Evolutionary conservation across 345 rosid species (phyloP).

Genomic region (Gossypium arboreum): DNA sequence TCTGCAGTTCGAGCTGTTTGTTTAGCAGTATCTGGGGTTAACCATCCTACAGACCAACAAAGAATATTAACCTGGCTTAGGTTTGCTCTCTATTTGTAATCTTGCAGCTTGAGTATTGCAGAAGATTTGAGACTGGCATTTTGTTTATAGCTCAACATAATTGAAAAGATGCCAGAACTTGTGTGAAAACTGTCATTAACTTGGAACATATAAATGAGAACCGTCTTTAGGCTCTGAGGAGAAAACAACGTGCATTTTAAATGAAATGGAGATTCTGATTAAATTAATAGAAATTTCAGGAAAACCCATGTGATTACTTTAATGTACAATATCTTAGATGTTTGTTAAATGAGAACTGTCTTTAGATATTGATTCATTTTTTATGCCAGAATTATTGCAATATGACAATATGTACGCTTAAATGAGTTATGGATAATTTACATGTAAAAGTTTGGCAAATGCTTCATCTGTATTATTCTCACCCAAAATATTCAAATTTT

Average conservation of each 20-base stretch:
- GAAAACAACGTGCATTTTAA: neutral
- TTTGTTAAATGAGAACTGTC: neutral
- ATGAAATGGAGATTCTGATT: neutral
- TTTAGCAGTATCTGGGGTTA: conserved; percentile 92
- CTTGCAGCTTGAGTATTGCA: neutral
- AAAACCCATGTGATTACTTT: neutral
- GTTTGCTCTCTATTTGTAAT: conserved; percentile 32
- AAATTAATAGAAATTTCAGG: neutral
- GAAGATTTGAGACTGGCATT: neutral
- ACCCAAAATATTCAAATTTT: neutral
- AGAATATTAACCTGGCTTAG: conserved; percentile 81
- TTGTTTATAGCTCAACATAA: neutral
- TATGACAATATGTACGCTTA: neutral
- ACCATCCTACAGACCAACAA: conserved; percentile 83
- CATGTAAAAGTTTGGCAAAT: neutral
- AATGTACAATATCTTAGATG: neutral
- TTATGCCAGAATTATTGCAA: too few species aligned
- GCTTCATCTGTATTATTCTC: neutral
- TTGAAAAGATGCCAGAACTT: neutral
- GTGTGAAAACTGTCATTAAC: neutral
- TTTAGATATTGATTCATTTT: too few species aligned
- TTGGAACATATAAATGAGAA: neutral
- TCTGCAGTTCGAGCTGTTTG: conserved; percentile 80
- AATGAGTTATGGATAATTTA: neutral
- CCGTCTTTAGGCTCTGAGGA: neutral